These are phyloP conservation scores for Aureoboletus auriporus DNA, from an alignment of 768 basidiomycete species.

Conservation along the genomic window DNA sequence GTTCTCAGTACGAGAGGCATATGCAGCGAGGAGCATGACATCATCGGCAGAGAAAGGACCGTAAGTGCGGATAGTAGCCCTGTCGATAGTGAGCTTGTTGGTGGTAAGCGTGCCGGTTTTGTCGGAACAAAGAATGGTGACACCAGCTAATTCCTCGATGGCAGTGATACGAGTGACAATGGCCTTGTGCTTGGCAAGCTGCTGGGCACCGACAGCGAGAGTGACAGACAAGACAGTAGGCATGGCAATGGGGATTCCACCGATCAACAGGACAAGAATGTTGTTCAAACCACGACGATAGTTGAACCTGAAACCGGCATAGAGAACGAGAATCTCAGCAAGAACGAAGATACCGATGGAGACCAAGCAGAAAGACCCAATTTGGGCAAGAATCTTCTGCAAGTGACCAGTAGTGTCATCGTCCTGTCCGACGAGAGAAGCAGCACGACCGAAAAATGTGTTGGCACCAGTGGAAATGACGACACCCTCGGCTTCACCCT, in stretches of 20 bases:
- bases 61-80: slow-evolving; percentile 86
- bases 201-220: slow-evolving; percentile 97
- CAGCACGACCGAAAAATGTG: slow-evolving; percentile 98
- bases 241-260: slow-evolving; percentile 99
- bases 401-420: slow-evolving; percentile 98
- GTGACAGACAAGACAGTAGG: slow-evolving; percentile 98
- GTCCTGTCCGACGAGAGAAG: slow-evolving; percentile 94
- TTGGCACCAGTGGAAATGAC: slow-evolving; percentile 98
- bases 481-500: slow-evolving; percentile 98
- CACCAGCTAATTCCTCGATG: slow-evolving; percentile 96
- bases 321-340: slow-evolving; percentile 91
- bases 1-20: slow-evolving; percentile 97
- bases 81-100: slow-evolving; percentile 99
- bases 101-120: slow-evolving; percentile 98
- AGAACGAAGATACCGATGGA: slow-evolving; percentile 95
- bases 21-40: slow-evolving; percentile 89
- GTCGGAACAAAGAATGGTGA: slow-evolving; percentile 98
- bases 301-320: slow-evolving; percentile 83
- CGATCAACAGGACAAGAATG: slow-evolving; percentile 97
- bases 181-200: slow-evolving; percentile 98
- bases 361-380: slow-evolving; percentile 95
- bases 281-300: slow-evolving; percentile 97
- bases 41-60: slow-evolving; percentile 85
- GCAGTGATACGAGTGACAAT: slow-evolving; percentile 99
- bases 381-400: slow-evolving; percentile 97